phyloP scores from a whole-genome alignment of 305 asterid genomes.

The Solanum hybrid region DNA sequence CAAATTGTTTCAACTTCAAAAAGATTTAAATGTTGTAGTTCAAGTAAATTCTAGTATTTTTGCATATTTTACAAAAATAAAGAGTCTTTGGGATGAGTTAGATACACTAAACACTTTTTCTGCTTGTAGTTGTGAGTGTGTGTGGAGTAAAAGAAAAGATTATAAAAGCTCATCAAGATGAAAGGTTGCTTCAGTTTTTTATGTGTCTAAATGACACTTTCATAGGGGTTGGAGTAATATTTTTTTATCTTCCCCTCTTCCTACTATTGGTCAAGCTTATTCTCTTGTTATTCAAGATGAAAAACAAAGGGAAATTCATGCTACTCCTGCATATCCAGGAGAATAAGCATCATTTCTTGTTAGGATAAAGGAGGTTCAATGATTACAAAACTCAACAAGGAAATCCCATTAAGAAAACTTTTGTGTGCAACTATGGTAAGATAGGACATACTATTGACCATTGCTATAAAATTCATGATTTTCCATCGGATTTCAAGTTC shows the following conservation, averaged over 20 bases:
- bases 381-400: neutral
- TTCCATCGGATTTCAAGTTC: neutral
- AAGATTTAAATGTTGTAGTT: neutral
- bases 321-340: neutral
- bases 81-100: neutral
- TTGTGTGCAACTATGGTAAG: neutral
- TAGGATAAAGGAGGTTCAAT: neutral
- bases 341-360: too few species aligned
- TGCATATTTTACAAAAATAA: neutral
- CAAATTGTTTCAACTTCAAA: neutral
- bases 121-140: neutral
- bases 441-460: neutral
- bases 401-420: neutral
- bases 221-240: neutral
- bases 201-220: neutral
- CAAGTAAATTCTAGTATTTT: neutral
- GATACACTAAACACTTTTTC: neutral
- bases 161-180: neutral
- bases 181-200: neutral
- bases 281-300: neutral
- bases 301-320: neutral
- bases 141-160: neutral
- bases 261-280: neutral
- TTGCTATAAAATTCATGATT: neutral
- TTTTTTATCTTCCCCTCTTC: neutral